Percentiles rank a stretch among this genome's conserved stretches.
Evolutionary conservation across 2,329 filamentous ascomycete genomes (phyloP).

Genomic region (Graphilbum sp.): DNA sequence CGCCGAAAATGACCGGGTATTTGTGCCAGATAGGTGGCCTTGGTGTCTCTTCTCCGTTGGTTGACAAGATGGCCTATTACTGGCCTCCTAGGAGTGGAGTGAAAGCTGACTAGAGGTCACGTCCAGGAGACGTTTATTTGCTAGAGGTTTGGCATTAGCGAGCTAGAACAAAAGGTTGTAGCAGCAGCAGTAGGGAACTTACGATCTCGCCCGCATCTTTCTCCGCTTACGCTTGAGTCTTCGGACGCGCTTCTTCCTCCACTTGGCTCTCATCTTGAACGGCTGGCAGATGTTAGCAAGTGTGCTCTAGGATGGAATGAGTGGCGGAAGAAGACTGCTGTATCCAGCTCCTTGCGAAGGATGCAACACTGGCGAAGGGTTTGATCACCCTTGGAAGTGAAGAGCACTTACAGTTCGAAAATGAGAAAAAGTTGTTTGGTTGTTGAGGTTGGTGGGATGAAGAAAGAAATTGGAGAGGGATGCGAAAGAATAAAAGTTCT

Average conservation of each 20-base stretch:
- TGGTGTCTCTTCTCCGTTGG: neutral
- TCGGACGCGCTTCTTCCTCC: conserved; percentile 99
- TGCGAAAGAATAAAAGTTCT: conserved; percentile 4
- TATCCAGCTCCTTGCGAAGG: neutral
- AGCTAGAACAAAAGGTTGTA: neutral
- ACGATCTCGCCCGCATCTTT: conserved; percentile 98
- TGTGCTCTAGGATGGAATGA: no score
- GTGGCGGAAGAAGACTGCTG: no score
- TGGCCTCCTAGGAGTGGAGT: neutral
- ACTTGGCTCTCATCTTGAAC: conserved; percentile 82
- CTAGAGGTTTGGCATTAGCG: neutral
- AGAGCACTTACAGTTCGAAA: conserved; percentile 18
- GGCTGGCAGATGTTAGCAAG: conserved; percentile 11
- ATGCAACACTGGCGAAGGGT: neutral
- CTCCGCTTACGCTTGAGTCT: conserved; percentile 99
- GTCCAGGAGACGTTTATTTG: neutral
- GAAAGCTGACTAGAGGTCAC: neutral
- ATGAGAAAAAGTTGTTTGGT: conserved; percentile 27
- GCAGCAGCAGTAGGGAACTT: conserved; percentile 26
- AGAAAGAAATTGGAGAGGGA: conserved; percentile 3
- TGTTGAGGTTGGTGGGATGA: conserved; percentile 16
- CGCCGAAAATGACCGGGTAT: neutral
- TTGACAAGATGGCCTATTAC: neutral
- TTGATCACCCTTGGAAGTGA: neutral
- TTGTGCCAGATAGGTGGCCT: neutral